Evolutionary conservation across 768 basidiomycete genomes (phyloP), one percentile per base, ranked within the genome.

Genomic region (Agrocybe chaxingu): DNA sequence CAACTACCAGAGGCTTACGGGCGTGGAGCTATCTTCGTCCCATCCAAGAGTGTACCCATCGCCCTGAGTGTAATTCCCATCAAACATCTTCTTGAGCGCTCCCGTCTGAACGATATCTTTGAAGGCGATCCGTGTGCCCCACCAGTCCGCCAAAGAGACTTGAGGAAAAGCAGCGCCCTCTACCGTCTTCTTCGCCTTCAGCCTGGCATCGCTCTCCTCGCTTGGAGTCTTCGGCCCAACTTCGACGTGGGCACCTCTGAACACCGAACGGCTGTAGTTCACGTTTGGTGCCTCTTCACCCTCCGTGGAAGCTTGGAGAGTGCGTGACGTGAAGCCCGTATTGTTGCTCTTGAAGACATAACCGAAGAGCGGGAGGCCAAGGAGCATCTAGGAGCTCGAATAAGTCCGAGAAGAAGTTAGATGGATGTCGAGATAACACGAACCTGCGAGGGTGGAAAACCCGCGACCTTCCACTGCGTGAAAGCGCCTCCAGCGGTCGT

Each of bases 1-100:
- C 12, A 29, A 18, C 5, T 5, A 10, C 12, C n/a, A 9, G 2
- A 19, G n/a, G 11, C 4, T 10, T 64, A 84, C 75, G 9, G 84
- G 84, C 33, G 84, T 85, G 50, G 76, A 75, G 45, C 81, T 83
- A 65, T 80, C 82, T 43, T 73, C 61, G 61, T 87, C 84, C 85
- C 85, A 87, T 18, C 75, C 74, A 59, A 69, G 62, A 7, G 72
- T 76, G 56, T 74, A 77, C 7, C 74, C 75, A 30, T 69, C 71
- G 37, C 68, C 74, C 47, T 67, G 58, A 3, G 68, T 65, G 55
- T 77, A 79, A 49, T 61, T 71, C 8, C 73, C 73, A 51, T 73
- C 64, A 8, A 70, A 65, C 16, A 64, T 62, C 64, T 75, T 75
- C 13, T 66, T 66, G 38, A 78, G 59, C 8, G 76, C 77, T 6